Evolutionary conservation across 148 eudicot genomes (phyloP).

Genomic region (Camellia lanceoleosa): DNA sequence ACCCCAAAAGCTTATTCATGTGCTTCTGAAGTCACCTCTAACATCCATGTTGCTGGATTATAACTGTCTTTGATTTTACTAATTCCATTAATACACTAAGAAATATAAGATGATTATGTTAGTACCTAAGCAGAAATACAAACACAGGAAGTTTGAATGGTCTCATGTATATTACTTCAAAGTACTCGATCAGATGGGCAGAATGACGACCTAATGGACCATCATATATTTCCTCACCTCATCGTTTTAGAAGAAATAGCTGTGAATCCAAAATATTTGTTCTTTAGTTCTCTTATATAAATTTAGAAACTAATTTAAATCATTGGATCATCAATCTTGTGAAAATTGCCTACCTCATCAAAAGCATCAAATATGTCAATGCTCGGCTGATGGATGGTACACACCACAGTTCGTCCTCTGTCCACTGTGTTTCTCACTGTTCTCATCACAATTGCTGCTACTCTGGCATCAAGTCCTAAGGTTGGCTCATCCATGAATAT

Average conservation of each 20-base stretch:
- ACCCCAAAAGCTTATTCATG: slow-evolving; percentile 39
- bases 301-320: neutral
- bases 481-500: slow-evolving; percentile 74
- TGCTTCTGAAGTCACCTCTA: slow-evolving; percentile 45
- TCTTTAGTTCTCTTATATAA: neutral
- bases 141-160: neutral
- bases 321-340: neutral
- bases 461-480: slow-evolving; percentile 56
- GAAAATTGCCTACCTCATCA: slow-evolving; percentile 43
- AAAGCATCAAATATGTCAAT: slow-evolving; percentile 62
- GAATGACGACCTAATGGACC: slow-evolving; percentile 50
- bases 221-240: slow-evolving; percentile 59
- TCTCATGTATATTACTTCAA: slow-evolving; percentile 35
- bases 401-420: slow-evolving; percentile 63
- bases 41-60: slow-evolving; percentile 75
- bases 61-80: slow-evolving; percentile 48
- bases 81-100: slow-evolving; percentile 44
- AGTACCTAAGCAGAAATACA: neutral
- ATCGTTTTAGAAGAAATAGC: slow-evolving; percentile 49
- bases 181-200: slow-evolving; percentile 40
- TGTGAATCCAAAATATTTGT: slow-evolving; percentile 17
- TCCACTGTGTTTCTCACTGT: slow-evolving; percentile 63
- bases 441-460: no score
- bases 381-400: slow-evolving; percentile 70
- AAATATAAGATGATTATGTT: neutral